phyloP scores from a whole-genome alignment of 2,329 filamentous ascomycete species.

The Fusarium multiceps region DNA sequence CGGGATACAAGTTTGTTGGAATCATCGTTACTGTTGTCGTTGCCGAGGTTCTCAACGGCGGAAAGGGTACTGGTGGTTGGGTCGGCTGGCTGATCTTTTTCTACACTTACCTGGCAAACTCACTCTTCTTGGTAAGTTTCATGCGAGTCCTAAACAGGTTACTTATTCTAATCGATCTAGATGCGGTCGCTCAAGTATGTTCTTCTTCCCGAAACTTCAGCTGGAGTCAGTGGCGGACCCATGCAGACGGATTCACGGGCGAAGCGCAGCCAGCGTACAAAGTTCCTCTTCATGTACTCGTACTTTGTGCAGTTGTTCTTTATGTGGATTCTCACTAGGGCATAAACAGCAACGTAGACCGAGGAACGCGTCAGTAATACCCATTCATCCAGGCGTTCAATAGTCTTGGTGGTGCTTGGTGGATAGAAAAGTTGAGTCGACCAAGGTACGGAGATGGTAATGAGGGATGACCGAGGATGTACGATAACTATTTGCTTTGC shows the following conservation, averaged over 20 bases:
- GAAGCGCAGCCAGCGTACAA: conserved; percentile 87
- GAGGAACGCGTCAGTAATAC: not conserved
- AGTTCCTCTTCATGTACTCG: conserved; percentile 93
- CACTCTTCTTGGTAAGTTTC: conserved; percentile 86
- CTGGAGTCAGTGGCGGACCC: conserved; percentile 71
- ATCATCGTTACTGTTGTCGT: conserved; percentile 89
- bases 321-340: conserved; percentile 79
- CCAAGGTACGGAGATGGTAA: conserved; percentile 16
- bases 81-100: conserved; percentile 88
- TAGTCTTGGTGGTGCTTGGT: not conserved
- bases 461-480: conserved; percentile 32
- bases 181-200: conserved; percentile 97
- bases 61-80: conserved; percentile 87
- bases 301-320: conserved; percentile 94
- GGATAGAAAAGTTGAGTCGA: conserved; percentile 7
- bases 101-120: conserved; percentile 94
- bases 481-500: conserved; percentile 23
- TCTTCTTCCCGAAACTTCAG: conserved; percentile 83
- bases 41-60: conserved; percentile 80
- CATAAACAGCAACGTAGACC: conserved; percentile 44
- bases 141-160: not conserved
- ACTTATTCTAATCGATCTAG: conserved; percentile 57
- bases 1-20: conserved; percentile 98
- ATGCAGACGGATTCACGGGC: conserved; percentile 80
- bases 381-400: conserved; percentile 2